These are phyloP conservation scores for Paramecium bursaria DNA, from an alignment of 73 alveolate genomes.

Conservation along the genomic window DNA sequence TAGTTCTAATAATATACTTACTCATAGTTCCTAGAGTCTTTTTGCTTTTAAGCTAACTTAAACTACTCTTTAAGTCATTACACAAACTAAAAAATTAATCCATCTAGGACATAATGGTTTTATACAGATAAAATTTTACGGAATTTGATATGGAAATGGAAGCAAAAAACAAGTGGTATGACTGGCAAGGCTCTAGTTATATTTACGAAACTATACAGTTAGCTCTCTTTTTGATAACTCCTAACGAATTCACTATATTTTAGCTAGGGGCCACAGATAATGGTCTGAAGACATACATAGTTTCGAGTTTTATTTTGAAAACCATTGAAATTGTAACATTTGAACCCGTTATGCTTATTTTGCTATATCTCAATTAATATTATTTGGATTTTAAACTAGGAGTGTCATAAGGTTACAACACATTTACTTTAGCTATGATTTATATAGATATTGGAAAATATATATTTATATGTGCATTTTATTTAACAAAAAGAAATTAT, in stretches of 20 bases:
- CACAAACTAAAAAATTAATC: slow-evolving; percentile 13
- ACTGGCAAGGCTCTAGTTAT: slow-evolving; percentile 8
- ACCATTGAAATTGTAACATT: slow-evolving; percentile 47
- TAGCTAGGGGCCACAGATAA: background rate
- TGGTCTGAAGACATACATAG: slow-evolving; percentile 32
- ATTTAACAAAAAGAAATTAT: slow-evolving; percentile 59
- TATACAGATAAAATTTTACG: slow-evolving; percentile 54
- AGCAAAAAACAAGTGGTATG: slow-evolving; percentile 55
- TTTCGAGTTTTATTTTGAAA: slow-evolving; percentile 1
- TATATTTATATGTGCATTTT: slow-evolving; percentile 35
- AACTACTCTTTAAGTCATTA: slow-evolving; percentile 9
- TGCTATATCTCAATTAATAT: slow-evolving; percentile 14
- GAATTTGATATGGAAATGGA: slow-evolving; percentile 2
- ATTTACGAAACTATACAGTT: background rate
- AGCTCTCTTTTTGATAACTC: background rate
- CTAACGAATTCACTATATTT: slow-evolving; percentile 31
- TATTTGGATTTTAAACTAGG: background rate
- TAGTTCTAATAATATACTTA: background rate
- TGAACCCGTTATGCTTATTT: slow-evolving; percentile 6
- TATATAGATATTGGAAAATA: slow-evolving; percentile 41
- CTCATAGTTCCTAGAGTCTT: slow-evolving; percentile 6
- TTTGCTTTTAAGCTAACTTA: slow-evolving; percentile 1
- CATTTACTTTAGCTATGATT: slow-evolving; percentile 34
- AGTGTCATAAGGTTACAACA: background rate
- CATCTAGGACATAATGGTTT: background rate